Evolutionary conservation across 805 yeast genomes (phyloP).

Genomic region (Ogataea ganodermae): DNA sequence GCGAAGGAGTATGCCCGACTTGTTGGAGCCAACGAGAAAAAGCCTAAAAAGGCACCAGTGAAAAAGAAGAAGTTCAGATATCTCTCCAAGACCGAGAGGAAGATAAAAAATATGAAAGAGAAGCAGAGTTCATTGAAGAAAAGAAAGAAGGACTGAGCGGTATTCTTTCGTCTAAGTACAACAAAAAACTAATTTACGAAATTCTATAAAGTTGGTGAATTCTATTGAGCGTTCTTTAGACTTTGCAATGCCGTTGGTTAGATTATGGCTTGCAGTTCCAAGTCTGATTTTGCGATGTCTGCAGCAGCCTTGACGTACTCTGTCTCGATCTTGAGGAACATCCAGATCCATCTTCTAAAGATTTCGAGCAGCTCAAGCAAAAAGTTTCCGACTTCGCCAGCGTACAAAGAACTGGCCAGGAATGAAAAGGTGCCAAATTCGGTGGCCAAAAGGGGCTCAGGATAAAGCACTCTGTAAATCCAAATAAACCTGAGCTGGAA

Average conservation of each 20-base stretch:
- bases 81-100: conserved; percentile 78
- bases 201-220: conserved; percentile 5
- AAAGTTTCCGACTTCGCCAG: conserved; percentile 62
- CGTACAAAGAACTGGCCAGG: conserved; percentile 30
- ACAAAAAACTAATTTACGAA: not conserved
- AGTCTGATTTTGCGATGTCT: conserved; percentile 10
- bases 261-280: conserved; percentile 27
- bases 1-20: conserved; percentile 83
- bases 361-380: conserved; percentile 73
- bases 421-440: conserved; percentile 17
- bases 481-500: conserved; percentile 73
- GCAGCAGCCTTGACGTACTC: conserved; percentile 49
- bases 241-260: not conserved
- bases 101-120: conserved; percentile 47
- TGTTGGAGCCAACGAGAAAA: conserved; percentile 52
- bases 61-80: conserved; percentile 87
- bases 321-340: conserved; percentile 77
- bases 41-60: conserved; percentile 32
- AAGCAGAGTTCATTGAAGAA: conserved; percentile 36
- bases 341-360: conserved; percentile 87
- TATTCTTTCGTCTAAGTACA: no score
- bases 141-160: conserved; percentile 16
- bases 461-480: conserved; percentile 52
- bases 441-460: conserved; percentile 17
- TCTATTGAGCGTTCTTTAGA: conserved; percentile 5